Conservation (phyloP, 768 basidiomycete genomes). For the Suillus sp. region DNA sequence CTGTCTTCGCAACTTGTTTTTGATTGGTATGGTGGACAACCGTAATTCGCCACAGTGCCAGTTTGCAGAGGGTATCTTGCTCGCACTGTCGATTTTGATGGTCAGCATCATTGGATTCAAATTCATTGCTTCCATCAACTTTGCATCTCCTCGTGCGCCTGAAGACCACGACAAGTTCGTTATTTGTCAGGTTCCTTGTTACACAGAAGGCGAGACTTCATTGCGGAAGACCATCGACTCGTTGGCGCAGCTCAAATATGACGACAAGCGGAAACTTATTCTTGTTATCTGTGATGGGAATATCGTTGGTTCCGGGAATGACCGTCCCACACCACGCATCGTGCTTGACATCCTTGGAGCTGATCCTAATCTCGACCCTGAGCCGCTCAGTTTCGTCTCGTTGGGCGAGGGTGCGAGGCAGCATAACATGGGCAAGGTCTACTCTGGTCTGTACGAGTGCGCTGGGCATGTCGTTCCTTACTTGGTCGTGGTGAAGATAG, state of each 20-base stretch:
- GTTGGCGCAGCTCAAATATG: slow-evolving; percentile 91
- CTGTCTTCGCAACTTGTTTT: slow-evolving; percentile 92
- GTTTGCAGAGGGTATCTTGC: slow-evolving; percentile 89
- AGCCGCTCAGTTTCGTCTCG: slow-evolving; percentile 91
- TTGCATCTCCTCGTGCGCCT: slow-evolving; percentile 75
- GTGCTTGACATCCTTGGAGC: slow-evolving; percentile 96
- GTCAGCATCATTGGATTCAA: slow-evolving; percentile 95
- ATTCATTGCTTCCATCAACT: slow-evolving; percentile 89
- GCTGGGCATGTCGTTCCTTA: slow-evolving; percentile 96
- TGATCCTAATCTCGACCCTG: slow-evolving; percentile 90
- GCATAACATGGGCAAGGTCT: slow-evolving; percentile 98
- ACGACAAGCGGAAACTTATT: slow-evolving; percentile 95
- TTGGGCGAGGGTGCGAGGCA: slow-evolving; percentile 95
- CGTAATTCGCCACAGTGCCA: slow-evolving; percentile 90
- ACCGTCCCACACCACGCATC: slow-evolving; percentile 93
- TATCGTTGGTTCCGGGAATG: slow-evolving; percentile 96
- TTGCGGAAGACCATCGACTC: slow-evolving; percentile 91
- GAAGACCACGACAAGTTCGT: slow-evolving; percentile 98
- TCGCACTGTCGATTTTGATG: slow-evolving; percentile 89
- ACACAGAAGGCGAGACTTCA: slow-evolving; percentile 92
- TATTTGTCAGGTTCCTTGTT: slow-evolving; percentile 97
- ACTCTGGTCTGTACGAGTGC: slow-evolving; percentile 93
- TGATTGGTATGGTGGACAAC: slow-evolving; percentile 89
- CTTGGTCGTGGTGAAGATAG: slow-evolving; percentile 88
- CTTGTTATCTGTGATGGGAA: slow-evolving; percentile 97